These are phyloP conservation scores for Vachellia pachyceras DNA, from an alignment of 306 rosid species.

Conservation along the genomic window DNA sequence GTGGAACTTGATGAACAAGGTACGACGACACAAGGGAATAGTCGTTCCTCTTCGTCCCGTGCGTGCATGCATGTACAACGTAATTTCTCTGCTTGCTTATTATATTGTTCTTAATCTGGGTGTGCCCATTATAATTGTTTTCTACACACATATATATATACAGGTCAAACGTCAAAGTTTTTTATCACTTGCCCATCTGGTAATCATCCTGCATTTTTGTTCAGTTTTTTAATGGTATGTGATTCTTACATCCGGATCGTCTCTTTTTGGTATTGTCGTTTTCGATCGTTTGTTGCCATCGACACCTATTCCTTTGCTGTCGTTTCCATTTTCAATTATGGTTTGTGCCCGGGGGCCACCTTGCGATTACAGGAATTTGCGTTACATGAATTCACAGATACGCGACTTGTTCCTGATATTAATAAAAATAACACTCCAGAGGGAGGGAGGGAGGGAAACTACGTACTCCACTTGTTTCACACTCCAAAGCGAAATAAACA, in stretches of 20 bases:
- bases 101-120: not conserved
- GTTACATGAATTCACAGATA: not conserved
- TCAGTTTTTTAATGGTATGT: not conserved
- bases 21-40: not conserved
- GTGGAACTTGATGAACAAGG: not conserved
- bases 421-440: not conserved
- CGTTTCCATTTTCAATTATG: not conserved
- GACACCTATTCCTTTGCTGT: not conserved
- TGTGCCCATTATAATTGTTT: not conserved
- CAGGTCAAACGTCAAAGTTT: slow-evolving; percentile 13
- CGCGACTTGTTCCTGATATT: not conserved
- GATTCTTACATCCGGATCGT: not conserved
- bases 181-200: not conserved
- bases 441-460: not conserved
- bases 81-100: not conserved
- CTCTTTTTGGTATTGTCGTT: not conserved
- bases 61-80: not conserved
- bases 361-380: not conserved
- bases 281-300: not conserved
- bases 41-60: not conserved
- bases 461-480: too few relatives aligned
- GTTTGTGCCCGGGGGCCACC: not conserved
- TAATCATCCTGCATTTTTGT: not conserved
- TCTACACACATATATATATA: not conserved
- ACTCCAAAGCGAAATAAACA: too few relatives aligned